Percentiles rank a stretch among this genome's conserved stretches.
Conservation (phyloP, 1,284 basidiomycete genomes). For the Hemileia vastatrix region DNA sequence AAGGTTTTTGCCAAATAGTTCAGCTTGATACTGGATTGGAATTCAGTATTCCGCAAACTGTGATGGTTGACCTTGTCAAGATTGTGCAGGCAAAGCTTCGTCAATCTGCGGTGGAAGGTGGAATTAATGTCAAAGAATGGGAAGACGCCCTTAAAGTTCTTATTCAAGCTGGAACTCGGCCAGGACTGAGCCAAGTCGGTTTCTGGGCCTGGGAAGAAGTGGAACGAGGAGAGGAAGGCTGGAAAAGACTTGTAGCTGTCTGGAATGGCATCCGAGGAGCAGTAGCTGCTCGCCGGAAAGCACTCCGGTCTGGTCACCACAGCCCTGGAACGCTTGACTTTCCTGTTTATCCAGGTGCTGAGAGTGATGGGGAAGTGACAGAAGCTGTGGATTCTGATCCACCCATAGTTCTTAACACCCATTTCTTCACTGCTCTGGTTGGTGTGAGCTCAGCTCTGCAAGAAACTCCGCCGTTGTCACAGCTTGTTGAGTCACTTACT, state of each 20-base stretch:
- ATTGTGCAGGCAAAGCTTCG: not conserved
- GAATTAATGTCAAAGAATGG: not conserved
- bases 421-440: conserved; percentile 16
- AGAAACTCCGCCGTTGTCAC: not conserved
- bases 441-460: not conserved
- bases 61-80: too few species aligned
- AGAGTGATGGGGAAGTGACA: not conserved
- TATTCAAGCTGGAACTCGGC: conserved; percentile 4
- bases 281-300: not conserved
- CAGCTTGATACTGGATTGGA: conserved; percentile 11
- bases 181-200: not conserved
- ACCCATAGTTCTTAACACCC: not conserved
- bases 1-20: conserved; percentile 12
- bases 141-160: not conserved
- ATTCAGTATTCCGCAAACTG: not conserved
- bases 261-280: conserved; percentile 5
- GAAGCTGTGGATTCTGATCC: not conserved
- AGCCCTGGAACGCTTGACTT: not conserved
- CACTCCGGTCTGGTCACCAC: not conserved
- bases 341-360: not conserved
- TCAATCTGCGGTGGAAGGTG: too few species aligned
- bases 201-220: conserved; percentile 18
- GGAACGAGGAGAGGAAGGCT: not conserved
- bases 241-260: not conserved
- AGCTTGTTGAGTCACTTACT: too few species aligned